These are phyloP conservation scores for Rhytidhysteron rufulum DNA, from an alignment of 2,329 filamentous ascomycete genomes.

Conservation along the genomic window DNA sequence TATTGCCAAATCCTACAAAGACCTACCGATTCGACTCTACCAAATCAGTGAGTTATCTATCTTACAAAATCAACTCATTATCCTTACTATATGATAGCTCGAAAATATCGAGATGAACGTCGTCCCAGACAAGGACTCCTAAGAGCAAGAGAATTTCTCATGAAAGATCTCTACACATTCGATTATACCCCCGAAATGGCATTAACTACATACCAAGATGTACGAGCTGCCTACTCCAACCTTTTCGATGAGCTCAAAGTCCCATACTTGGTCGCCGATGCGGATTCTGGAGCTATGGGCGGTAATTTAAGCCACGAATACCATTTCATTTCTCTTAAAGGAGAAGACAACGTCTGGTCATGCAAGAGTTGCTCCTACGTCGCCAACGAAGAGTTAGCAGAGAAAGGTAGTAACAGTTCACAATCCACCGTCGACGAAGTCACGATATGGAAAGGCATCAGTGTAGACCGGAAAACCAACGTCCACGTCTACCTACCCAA, in stretches of 20 bases:
- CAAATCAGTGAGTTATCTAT: constrained; percentile 74
- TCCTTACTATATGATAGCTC: constrained; percentile 48
- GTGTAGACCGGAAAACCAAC: constrained; percentile 63
- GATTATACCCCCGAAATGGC: constrained; percentile 67
- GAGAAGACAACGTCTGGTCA: constrained; percentile 79
- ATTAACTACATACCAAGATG: constrained; percentile 72
- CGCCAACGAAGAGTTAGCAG: constrained; percentile 83
- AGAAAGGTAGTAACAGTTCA: constrained; percentile 27
- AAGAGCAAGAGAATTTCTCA: constrained; percentile 84
- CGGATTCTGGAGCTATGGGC: constrained; percentile 95
- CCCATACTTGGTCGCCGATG: constrained; percentile 79
- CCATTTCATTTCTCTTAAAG: constrained; percentile 73
- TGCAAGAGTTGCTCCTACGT: constrained; percentile 72
- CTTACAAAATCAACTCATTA: not conserved
- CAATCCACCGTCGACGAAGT: constrained; percentile 8
- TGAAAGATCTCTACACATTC: constrained; percentile 99
- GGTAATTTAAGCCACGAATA: constrained; percentile 93
- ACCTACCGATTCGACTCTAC: constrained; percentile 81
- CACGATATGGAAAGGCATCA: constrained; percentile 48
- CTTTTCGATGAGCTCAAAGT: constrained; percentile 82
- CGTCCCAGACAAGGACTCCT: constrained; percentile 84
- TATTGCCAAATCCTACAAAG: constrained; percentile 75
- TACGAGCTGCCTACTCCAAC: constrained; percentile 67
- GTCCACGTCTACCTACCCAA: constrained; percentile 53
- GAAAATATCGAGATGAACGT: constrained; percentile 92